These are phyloP conservation scores for Onygenales sp. DNA, from an alignment of 2,329 filamentous ascomycete species.

Conservation along the genomic window DNA sequence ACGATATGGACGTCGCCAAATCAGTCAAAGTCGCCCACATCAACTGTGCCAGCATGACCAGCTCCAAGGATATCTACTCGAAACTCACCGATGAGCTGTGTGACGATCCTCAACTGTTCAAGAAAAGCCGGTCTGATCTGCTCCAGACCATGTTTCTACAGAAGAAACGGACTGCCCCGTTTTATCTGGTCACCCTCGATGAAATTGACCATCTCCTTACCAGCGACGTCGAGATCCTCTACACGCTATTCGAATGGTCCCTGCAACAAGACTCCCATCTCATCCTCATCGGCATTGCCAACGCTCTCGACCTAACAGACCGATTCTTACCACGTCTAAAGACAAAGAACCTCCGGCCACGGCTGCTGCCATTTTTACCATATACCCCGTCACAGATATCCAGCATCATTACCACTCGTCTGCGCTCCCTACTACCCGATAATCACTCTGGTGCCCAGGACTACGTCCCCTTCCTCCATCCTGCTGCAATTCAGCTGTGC, in stretches of 20 bases:
- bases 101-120: slow-evolving; percentile 50
- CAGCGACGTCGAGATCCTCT: slow-evolving; percentile 78
- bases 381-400: slow-evolving; percentile 85
- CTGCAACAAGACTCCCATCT: slow-evolving; percentile 70
- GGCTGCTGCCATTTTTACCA: slow-evolving; percentile 81
- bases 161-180: slow-evolving; percentile 44
- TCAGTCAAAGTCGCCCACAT: slow-evolving; percentile 64
- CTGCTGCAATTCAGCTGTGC: slow-evolving; percentile 85
- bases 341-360: slow-evolving; percentile 81
- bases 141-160: slow-evolving; percentile 64
- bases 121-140: slow-evolving; percentile 57
- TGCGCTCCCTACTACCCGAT: slow-evolving; percentile 60
- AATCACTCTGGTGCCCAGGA: slow-evolving; percentile 36
- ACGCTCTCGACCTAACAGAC: slow-evolving; percentile 90
- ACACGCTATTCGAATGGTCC: slow-evolving; percentile 95
- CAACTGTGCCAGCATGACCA: slow-evolving; percentile 97
- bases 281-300: slow-evolving; percentile 84
- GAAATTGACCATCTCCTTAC: slow-evolving; percentile 93
- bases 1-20: slow-evolving; percentile 36
- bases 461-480: slow-evolving; percentile 81
- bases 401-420: slow-evolving; percentile 71
- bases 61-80: slow-evolving; percentile 72
- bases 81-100: slow-evolving; percentile 65
- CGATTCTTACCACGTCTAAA: slow-evolving; percentile 90
- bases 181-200: slow-evolving; percentile 80